Percentiles rank a stretch among this genome's conserved stretches.
These are phyloP conservation scores for Podila horticola DNA, from an alignment of 192 early-diverging fungal species.

Conservation along the genomic window DNA sequence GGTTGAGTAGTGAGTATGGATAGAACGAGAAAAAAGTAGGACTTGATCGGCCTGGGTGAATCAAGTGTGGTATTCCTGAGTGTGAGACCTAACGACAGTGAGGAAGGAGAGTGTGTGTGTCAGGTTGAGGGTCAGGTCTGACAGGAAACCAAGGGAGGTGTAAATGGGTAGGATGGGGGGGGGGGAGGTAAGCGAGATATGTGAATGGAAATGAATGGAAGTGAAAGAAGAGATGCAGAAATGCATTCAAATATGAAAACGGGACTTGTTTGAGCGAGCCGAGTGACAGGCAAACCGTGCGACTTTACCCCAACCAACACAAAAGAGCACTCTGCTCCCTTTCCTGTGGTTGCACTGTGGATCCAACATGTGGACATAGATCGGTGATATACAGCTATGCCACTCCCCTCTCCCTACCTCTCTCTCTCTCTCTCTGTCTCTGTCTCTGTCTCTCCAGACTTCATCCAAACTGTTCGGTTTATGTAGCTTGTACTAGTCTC, in stretches of 20 bases:
- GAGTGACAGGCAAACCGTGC: not conserved
- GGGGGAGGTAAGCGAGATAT: no score
- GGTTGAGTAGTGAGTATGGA: not conserved
- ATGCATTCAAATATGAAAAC: not conserved
- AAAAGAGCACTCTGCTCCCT: no score
- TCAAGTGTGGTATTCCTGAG: not conserved
- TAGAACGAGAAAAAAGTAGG: not conserved
- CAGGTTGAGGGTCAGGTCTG: no score
- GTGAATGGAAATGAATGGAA: slow-evolving; percentile 4
- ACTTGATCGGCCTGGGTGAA: no score
- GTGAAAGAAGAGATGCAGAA: not conserved
- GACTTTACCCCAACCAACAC: not conserved
- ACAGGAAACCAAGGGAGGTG: not conserved
- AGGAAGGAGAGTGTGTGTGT: not conserved
- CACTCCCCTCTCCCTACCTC: no score
- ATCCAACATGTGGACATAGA: no score
- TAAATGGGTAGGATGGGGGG: not conserved
- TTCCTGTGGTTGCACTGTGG: no score
- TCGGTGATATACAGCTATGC: no score
- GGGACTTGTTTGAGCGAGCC: not conserved
- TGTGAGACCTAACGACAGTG: not conserved
- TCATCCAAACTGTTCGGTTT: no score
- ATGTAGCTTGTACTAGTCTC: no score
- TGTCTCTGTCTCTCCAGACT: no score
- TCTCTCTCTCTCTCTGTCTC: no score